These are phyloP conservation scores for Leucocoprinus leucothites DNA, from an alignment of 768 basidiomycete genomes.

Conservation along the genomic window DNA sequence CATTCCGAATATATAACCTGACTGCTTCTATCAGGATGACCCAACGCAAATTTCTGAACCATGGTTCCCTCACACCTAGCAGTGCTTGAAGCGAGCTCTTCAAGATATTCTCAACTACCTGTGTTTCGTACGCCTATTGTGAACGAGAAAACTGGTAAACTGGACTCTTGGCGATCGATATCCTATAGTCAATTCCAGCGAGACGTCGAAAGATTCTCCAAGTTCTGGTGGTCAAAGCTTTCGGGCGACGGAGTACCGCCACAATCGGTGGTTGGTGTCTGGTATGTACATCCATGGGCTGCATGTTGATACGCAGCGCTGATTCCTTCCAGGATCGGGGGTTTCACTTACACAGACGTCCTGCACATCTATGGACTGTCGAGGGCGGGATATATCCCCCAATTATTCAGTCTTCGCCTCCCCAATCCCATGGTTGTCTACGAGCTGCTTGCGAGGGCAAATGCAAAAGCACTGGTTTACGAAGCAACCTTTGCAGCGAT, in stretches of 20 bases:
- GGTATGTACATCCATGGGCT: constrained; percentile 42
- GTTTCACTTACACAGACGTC: constrained; percentile 67
- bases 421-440: constrained; percentile 69
- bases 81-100: constrained; percentile 53
- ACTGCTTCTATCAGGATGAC: neutral
- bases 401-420: constrained; percentile 72
- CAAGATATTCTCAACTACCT: constrained; percentile 42
- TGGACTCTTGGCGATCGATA: constrained; percentile 56
- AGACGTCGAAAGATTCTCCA: constrained; percentile 67
- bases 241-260: constrained; percentile 39
- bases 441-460: constrained; percentile 60
- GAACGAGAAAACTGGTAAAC: constrained; percentile 36
- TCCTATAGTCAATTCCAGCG: constrained; percentile 60
- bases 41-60: constrained; percentile 18
- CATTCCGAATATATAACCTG: constrained; percentile 2
- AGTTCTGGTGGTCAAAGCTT: constrained; percentile 57
- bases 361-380: constrained; percentile 73
- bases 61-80: constrained; percentile 58
- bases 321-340: constrained; percentile 53
- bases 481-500: constrained; percentile 52
- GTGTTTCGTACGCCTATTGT: constrained; percentile 60
- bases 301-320: constrained; percentile 6
- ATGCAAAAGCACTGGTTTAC: constrained; percentile 62
- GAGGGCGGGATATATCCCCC: constrained; percentile 74
- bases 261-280: constrained; percentile 67